Evolutionary conservation across 2,329 filamentous ascomycete genomes (phyloP).

Genomic region (Lomentospora prolificans): DNA sequence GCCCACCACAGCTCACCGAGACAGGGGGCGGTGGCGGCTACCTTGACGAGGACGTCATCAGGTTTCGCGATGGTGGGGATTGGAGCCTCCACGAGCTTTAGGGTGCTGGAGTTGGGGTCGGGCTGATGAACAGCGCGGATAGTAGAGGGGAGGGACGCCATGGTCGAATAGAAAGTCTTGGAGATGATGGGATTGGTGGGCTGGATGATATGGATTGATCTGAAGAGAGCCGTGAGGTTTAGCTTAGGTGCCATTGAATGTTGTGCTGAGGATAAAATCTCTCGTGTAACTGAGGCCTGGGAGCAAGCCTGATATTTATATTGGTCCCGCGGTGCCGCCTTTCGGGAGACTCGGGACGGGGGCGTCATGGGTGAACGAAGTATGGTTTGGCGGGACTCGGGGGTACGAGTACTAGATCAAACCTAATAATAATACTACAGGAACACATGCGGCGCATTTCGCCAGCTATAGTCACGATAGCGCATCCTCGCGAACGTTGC

Average conservation of each 20-base stretch:
- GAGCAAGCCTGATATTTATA: not conserved
- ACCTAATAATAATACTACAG: no score
- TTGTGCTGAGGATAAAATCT: not conserved
- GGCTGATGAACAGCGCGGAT: constrained; percentile 17
- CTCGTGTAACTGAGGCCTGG: not conserved
- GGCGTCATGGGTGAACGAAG: no score
- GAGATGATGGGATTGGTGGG: not conserved
- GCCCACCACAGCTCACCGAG: constrained; percentile 23
- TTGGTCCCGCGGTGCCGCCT: no score
- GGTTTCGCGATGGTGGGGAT: constrained; percentile 15
- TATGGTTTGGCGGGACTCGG: no score
- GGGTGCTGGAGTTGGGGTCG: constrained; percentile 13
- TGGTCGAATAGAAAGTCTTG: not conserved
- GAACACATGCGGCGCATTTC: no score
- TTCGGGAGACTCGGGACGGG: no score
- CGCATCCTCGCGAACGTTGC: no score
- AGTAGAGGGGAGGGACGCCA: constrained; percentile 12
- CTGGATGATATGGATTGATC: not conserved
- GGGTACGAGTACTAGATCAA: no score
- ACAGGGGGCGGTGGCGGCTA: constrained; percentile 22
- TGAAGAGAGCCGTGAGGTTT: not conserved
- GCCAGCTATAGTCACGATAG: no score
- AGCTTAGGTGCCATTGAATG: not conserved
- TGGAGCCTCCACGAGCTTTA: constrained; percentile 14
- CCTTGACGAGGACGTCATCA: constrained; percentile 21